phyloP scores from a whole-genome alignment of 225 moss, liverwort and hornwort genomes.

The Polytrichum formosum region DNA sequence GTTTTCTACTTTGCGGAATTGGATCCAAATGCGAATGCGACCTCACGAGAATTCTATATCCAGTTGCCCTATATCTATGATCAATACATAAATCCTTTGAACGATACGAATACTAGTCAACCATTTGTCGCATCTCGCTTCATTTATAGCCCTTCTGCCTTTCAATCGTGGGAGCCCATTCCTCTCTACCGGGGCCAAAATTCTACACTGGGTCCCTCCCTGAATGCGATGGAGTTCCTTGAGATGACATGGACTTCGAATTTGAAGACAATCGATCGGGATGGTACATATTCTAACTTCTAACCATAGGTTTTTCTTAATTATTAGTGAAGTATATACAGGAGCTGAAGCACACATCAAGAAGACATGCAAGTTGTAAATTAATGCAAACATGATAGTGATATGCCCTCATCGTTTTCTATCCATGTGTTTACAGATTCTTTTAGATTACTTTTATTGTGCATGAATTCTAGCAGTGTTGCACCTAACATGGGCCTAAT shows the following conservation, averaged over 20 bases:
- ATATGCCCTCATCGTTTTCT: not conserved
- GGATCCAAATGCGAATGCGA: conserved; percentile 3
- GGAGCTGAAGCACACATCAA: too few relatives aligned
- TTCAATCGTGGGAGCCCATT: conserved; percentile 1
- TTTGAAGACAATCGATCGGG: conserved; percentile 1
- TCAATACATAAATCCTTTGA: not conserved
- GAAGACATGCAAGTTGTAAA: too few relatives aligned
- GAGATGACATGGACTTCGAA: not conserved
- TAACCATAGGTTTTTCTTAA: too few relatives aligned
- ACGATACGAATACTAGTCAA: not conserved
- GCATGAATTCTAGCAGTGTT: too few relatives aligned
- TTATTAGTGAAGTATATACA: too few relatives aligned
- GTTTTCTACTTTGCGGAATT: conserved; percentile 31
- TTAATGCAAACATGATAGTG: too few relatives aligned
- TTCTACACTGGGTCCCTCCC: conserved; percentile 9
- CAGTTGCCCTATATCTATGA: not conserved
- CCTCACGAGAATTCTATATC: conserved; percentile 7
- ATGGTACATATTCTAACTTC: conserved; percentile 18
- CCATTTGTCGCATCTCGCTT: not conserved
- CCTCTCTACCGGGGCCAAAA: not conserved
- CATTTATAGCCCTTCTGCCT: not conserved
- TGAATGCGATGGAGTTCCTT: conserved; percentile 26
- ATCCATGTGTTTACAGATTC: not conserved
- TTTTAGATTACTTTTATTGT: too few relatives aligned
- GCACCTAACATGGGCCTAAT: too few relatives aligned